Percentiles rank a stretch among this genome's conserved stretches.
phyloP scores from a whole-genome alignment of 1,139 yeast species.

The Casaregolazyma lundiana region DNA sequence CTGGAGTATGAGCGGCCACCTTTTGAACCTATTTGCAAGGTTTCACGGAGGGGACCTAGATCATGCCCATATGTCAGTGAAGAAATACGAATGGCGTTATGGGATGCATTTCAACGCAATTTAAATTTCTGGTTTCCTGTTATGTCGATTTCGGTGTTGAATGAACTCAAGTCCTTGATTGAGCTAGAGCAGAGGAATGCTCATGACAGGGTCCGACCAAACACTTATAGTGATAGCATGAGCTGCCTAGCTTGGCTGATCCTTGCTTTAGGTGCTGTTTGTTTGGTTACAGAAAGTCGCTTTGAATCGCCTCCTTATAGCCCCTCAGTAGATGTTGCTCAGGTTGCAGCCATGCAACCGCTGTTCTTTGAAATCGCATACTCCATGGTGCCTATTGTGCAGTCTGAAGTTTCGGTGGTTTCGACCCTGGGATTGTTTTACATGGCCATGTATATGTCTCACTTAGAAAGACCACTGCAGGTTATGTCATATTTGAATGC shows the following conservation, averaged over 20 bases:
- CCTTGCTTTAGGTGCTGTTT: slow-evolving; percentile 15
- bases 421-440: slow-evolving; percentile 16
- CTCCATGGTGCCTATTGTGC: slow-evolving; percentile 12
- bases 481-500: slow-evolving; percentile 17
- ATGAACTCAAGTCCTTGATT: background rate
- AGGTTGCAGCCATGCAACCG: background rate
- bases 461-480: slow-evolving; percentile 18
- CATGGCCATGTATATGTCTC: slow-evolving; percentile 18
- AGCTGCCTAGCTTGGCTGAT: slow-evolving; percentile 12
- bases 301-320: background rate
- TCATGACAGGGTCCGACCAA: slow-evolving; percentile 1
- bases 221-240: background rate
- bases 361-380: slow-evolving; percentile 12
- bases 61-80: slow-evolving; percentile 6
- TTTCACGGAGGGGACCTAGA: background rate
- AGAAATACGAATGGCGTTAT: slow-evolving; percentile 7
- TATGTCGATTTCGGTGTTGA: slow-evolving; percentile 8
- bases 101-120: slow-evolving; percentile 16
- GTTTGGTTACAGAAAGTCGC: slow-evolving; percentile 2
- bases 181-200: background rate
- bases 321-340: background rate
- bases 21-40: slow-evolving; percentile 1
- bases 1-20: slow-evolving; percentile 15
- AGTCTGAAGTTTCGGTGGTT: slow-evolving; percentile 11
- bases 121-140: slow-evolving; percentile 19